phyloP scores from a whole-genome alignment of 352 stramenopile genomes.

The Pythium sukuiense region DNA sequence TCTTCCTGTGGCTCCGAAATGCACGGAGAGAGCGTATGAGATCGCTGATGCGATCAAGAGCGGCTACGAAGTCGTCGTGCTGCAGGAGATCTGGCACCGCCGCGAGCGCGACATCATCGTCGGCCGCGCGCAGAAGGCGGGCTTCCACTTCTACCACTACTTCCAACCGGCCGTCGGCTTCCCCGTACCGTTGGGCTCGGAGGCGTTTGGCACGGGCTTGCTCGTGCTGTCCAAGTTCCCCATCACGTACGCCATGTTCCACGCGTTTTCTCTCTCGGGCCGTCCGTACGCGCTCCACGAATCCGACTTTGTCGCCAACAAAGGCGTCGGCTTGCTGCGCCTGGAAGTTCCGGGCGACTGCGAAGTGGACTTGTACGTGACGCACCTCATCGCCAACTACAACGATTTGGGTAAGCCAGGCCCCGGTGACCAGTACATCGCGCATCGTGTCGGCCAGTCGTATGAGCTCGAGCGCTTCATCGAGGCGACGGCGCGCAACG shows the following conservation, averaged over 20 bases:
- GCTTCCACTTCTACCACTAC: slow-evolving; percentile 83
- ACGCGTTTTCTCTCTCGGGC: slow-evolving; percentile 78
- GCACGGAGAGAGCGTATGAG: slow-evolving; percentile 57
- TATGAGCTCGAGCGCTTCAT: slow-evolving; percentile 82
- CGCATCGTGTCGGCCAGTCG: slow-evolving; percentile 62
- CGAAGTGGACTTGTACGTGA: slow-evolving; percentile 76
- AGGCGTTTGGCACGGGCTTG: slow-evolving; percentile 77
- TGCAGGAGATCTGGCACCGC: slow-evolving; percentile 84
- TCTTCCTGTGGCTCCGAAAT: slow-evolving; percentile 66
- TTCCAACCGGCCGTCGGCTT: slow-evolving; percentile 81
- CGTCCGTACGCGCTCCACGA: slow-evolving; percentile 77
- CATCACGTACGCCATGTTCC: slow-evolving; percentile 59
- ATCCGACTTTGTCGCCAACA: slow-evolving; percentile 81
- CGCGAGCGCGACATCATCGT: slow-evolving; percentile 79
- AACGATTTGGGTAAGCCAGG: slow-evolving; percentile 66
- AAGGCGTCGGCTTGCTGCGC: slow-evolving; percentile 65
- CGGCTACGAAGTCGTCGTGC: slow-evolving; percentile 73
- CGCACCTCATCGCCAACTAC: slow-evolving; percentile 80
- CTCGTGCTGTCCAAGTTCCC: slow-evolving; percentile 75
- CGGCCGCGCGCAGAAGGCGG: slow-evolving; percentile 47
- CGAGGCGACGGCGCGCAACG: slow-evolving; percentile 49
- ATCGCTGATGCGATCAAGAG: slow-evolving; percentile 69
- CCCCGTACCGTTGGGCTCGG: slow-evolving; percentile 62
- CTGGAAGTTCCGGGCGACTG: slow-evolving; percentile 51
- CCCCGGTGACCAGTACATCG: slow-evolving; percentile 62